These are phyloP conservation scores for Phytophthora cactorum DNA, from an alignment of 352 stramenopile genomes.

Conservation along the genomic window DNA sequence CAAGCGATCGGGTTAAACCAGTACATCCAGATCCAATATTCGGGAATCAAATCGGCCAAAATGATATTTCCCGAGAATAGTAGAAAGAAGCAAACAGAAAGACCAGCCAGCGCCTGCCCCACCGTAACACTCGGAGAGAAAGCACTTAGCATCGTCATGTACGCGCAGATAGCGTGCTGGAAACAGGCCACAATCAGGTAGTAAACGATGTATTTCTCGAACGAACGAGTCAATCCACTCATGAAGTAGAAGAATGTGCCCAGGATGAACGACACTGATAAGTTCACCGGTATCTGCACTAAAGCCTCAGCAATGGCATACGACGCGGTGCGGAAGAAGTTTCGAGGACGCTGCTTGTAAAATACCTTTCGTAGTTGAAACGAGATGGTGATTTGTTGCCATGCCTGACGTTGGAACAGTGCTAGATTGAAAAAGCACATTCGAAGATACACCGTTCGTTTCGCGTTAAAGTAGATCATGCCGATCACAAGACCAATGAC, in stretches of 20 bases:
- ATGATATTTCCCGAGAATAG: constrained; percentile 87
- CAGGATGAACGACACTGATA: constrained; percentile 65
- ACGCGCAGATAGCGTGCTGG: constrained; percentile 69
- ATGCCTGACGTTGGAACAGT: constrained; percentile 76
- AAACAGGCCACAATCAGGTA: constrained; percentile 81
- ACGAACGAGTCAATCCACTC: constrained; percentile 73
- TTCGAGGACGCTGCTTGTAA: constrained; percentile 90
- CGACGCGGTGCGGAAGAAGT: constrained; percentile 89
- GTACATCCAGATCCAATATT: constrained; percentile 86
- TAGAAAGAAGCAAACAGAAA: constrained; percentile 72
- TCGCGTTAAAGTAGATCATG: constrained; percentile 73
- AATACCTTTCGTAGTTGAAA: constrained; percentile 86
- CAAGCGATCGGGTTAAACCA: constrained; percentile 74
- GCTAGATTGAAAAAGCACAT: constrained; percentile 79
- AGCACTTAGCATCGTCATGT: constrained; percentile 70
- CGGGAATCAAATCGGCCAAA: constrained; percentile 63
- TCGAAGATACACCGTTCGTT: constrained; percentile 64
- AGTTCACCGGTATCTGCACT: constrained; percentile 70
- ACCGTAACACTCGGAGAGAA: constrained; percentile 64
- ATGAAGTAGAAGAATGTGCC: constrained; percentile 91
- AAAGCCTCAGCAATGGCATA: constrained; percentile 80
- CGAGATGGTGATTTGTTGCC: constrained; percentile 77
- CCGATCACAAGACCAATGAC: constrained; percentile 86
- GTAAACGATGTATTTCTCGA: constrained; percentile 82
- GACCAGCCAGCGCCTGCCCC: constrained; percentile 51